Evolutionary conservation across 1,284 basidiomycete species (phyloP).

Genomic region (Cutaneotrichosporon spelunceum): DNA sequence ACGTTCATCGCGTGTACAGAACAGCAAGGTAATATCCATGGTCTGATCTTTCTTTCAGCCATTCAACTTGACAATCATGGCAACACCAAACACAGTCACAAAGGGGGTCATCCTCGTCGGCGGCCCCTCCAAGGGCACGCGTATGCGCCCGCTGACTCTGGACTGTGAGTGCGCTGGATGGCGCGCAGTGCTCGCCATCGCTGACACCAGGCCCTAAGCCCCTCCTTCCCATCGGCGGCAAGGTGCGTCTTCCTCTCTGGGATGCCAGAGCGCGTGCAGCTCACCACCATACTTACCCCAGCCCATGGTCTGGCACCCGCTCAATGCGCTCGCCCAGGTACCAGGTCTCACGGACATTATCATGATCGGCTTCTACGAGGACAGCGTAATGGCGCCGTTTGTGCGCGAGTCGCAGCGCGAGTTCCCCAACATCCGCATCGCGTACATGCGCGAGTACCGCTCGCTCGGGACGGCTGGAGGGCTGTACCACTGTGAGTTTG

Average conservation of each 20-base stretch:
- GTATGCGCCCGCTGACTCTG: constrained; percentile 55
- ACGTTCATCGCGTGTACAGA: neutral
- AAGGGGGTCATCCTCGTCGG: constrained; percentile 52
- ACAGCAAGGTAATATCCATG: neutral
- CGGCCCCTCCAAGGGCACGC: constrained; percentile 52
- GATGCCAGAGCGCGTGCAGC: too few species aligned
- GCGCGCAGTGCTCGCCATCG: neutral
- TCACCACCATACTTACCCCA: constrained; percentile 20
- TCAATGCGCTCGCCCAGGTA: constrained; percentile 54
- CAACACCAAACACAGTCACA: constrained; percentile 27
- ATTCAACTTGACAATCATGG: constrained; percentile 26
- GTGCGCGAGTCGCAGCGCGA: constrained; percentile 54
- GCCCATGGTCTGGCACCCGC: constrained; percentile 57
- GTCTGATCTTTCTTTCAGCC: constrained; percentile 3
- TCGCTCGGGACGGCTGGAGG: constrained; percentile 56
- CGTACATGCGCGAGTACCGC: constrained; percentile 56
- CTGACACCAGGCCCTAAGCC: constrained; percentile 50
- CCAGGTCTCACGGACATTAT: constrained; percentile 54
- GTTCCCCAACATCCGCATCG: constrained; percentile 55
- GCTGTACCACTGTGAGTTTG: constrained; percentile 47
- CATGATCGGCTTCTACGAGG: constrained; percentile 57
- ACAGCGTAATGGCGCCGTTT: constrained; percentile 54
- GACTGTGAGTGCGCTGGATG: constrained; percentile 43
- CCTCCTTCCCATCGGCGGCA: constrained; percentile 54
- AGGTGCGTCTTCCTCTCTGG: constrained; percentile 36